Evolutionary conservation across 257 asterid species (phyloP), one percentile per base, ranked within the genome.

Genomic region (Penstemon eatonii): DNA sequence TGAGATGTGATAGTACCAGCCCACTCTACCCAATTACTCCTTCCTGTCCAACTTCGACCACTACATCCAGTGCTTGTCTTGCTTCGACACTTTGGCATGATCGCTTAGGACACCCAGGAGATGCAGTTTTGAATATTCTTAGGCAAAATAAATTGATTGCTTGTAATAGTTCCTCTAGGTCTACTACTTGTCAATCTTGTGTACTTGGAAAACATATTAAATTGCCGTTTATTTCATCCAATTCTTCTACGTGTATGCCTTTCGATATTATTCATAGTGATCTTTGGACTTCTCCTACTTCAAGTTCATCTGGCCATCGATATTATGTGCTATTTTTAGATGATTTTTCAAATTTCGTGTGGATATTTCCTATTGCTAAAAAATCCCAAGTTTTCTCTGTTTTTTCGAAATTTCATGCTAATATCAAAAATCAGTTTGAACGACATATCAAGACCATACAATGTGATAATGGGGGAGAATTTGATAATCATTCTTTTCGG

Each of bases 201-300:
- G 18, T 10, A 3, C 54, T 68, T 44, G 73, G 73, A 3, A 68
- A 68, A 56, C 66, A 41, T 0, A 25, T 15, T 3, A 56, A 33
- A n/a, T 56, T 56, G 15, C 66, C 66, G 0, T 68, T 68, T 68
- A 18, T 1, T 56, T 4, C 13, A 11, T 68, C 73, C 42, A 6
- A 3, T 0, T 43, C 65, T 41, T 0, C 4, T 44, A 66, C 71
- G 39, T 8, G 13, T 53, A 33, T 54, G 49, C 63, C 71, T 6
- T 53, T 66, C 54, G 71, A 68, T 68, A 57, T 56, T 6, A 6
- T 67, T 19, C 63, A 70, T 50, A 70, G 51, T 70, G 75, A 70
- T 13, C 8, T 68, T 3, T 57, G 73, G 73, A 56, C 73, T 0
- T 68, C 73, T 11, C 73, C 43, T 10, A n/a, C 36, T 45, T 5